Percentiles rank a stretch among this genome's conserved stretches.
Conservation (phyloP, 495 filamentous ascomycete genomes). For the Niebla homalea region DNA sequence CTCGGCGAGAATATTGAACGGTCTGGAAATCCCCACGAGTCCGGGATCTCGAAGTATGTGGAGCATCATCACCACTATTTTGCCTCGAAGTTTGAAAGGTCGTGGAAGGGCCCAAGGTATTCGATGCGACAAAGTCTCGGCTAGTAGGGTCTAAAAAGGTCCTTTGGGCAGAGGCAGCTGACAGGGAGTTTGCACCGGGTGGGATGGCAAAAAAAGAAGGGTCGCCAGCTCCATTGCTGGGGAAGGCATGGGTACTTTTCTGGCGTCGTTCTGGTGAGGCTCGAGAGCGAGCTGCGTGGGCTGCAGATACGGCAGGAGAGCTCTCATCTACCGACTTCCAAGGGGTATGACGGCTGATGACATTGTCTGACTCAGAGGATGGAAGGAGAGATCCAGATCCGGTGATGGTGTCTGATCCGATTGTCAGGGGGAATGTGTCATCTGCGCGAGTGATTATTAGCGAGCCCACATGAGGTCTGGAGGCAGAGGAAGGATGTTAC, state of each 20-base stretch:
- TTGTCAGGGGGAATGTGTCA: slow-evolving; percentile 3
- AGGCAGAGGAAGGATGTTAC: slow-evolving; percentile 1
- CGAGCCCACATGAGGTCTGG: background rate
- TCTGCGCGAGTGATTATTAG: slow-evolving; percentile 8
- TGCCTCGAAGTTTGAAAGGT: slow-evolving; percentile 10
- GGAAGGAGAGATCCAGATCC: slow-evolving; percentile 54
- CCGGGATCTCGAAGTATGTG: slow-evolving; percentile 7
- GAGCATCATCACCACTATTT: slow-evolving; percentile 15
- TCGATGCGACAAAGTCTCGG: slow-evolving; percentile 10
- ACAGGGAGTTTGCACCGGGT: slow-evolving; percentile 1
- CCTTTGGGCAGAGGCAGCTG: slow-evolving; percentile 10
- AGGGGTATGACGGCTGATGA: slow-evolving; percentile 33
- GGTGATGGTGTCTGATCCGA: slow-evolving; percentile 33
- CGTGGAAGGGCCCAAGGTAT: slow-evolving; percentile 4
- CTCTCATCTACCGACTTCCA: slow-evolving; percentile 44
- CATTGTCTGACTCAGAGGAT: slow-evolving; percentile 50
- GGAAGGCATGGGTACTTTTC: slow-evolving; percentile 22
- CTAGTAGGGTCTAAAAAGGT: slow-evolving; percentile 13
- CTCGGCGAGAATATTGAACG: slow-evolving; percentile 2
- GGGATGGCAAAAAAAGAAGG: slow-evolving; percentile 8
- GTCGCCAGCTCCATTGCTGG: slow-evolving; percentile 5
- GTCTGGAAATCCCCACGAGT: slow-evolving; percentile 9
- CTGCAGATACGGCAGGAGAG: slow-evolving; percentile 28
- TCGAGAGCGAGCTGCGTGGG: slow-evolving; percentile 23
- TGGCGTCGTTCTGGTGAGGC: slow-evolving; percentile 19